Evolutionary conservation across 2,329 filamentous ascomycete genomes (phyloP), one percentile per base, ranked within the genome.

Genomic region (Trichoderma oligosporum): DNA sequence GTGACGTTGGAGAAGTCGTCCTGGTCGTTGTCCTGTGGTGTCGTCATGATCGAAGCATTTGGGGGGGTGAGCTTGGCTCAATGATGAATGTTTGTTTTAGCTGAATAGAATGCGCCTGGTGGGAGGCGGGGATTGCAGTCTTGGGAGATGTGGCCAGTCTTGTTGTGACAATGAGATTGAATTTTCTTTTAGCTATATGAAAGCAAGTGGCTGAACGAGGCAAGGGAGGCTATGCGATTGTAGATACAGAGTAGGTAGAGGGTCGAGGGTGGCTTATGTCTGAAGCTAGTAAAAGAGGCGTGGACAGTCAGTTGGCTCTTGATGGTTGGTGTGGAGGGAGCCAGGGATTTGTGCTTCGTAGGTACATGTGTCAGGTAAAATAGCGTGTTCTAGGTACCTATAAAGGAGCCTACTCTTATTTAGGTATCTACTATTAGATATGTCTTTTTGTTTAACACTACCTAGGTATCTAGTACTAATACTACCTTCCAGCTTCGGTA

Each of bases 1-100:
- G 87, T 87, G 61, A 93, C 84, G 69, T 83, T 89, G 69, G 90
- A 88, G 73, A 94, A 94, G 74, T 88, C 87, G 73, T 89, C 87
- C 67, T 79, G 76, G 66, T 82, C 79, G 63, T 76, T 63, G 78
- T 76, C 65, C 24, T 55, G 51, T 9, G 35, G 57, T 33, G 46
- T 60, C 58, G 58, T 60, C 58, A 60, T 60, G 54, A 27, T 35
- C 42, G 53, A 24, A 57, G 53, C 53, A 60, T 57, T 42, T 35
- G 53, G 6, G 18, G 51, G 7, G 16, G 47, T 9, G 45, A 31
- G 18, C 39, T 45, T 14, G 29, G 29, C 14, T 27, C n/a, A 3
- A 27, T 22, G 36, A 8, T 31, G 48, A n/a, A 27, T 6, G 48
- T 4, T 8, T 39, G 27, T 25, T 42, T n/a, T 18, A 36, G 36